phyloP scores from a whole-genome alignment of 176 grass and related monocot genomes.

The Musa acuminata region DNA sequence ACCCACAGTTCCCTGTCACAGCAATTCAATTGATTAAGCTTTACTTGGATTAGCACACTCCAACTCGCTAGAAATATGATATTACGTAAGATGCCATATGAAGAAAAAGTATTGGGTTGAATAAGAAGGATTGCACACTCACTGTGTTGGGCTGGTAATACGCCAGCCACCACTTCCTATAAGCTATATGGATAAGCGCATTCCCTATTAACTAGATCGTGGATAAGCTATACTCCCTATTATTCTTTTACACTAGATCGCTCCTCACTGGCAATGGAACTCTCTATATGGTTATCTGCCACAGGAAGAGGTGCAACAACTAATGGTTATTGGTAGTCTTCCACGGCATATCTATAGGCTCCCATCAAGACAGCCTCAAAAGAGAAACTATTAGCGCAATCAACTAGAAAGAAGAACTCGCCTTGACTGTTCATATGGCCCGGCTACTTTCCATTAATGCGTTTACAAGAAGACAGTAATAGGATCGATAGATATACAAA shows the following conservation, averaged over 20 bases:
- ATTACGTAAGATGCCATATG: not conserved
- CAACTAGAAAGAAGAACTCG: not conserved
- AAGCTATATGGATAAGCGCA: too few species aligned
- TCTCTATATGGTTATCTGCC: not conserved
- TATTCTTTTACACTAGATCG: too few species aligned
- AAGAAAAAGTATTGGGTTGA: too few species aligned
- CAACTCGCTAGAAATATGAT: not conserved
- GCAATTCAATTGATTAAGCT: not conserved
- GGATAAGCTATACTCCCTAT: too few species aligned
- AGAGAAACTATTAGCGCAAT: not conserved
- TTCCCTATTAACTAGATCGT: too few species aligned
- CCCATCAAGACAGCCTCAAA: not conserved
- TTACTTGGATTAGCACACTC: not conserved
- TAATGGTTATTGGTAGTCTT: constrained; percentile 2
- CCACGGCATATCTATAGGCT: constrained; percentile 1
- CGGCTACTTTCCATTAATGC: too few species aligned
- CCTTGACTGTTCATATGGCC: not conserved
- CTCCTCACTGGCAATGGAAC: too few species aligned
- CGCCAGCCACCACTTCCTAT: not conserved
- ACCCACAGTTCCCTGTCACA: too few species aligned
- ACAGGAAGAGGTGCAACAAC: constrained; percentile 1
- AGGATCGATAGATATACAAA: too few species aligned
- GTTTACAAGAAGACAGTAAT: too few species aligned
- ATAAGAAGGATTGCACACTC: not conserved
- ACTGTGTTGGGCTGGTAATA: not conserved